Base-by-base conservation (phyloP, 345 rosid species). In the Populus tremula region DNA sequence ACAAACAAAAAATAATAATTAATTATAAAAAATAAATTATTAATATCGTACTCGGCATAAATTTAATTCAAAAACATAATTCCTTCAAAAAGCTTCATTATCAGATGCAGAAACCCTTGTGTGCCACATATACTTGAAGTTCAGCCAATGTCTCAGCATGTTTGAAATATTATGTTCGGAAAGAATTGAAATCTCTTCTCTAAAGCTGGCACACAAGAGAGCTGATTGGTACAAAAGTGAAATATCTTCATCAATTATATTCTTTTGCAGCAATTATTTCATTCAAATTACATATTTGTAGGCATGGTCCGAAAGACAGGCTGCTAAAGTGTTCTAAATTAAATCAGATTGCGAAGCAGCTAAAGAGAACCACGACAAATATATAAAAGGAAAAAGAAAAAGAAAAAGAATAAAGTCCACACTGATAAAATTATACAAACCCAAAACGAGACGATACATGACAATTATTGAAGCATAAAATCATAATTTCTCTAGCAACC, bases 401-500 rank as follows among this genome's bases (percentile, higher is more conserved):
- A 50, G 27, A 49, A 67, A 73, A 77, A 75, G 49, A 62, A 72
- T 78, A 33, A 69, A 61, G 80, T 67, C 74, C 76, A 70, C 62
- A 67, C 56, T 17, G 68, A 83, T 75, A 74, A 79, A 86, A 65
- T 79, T 86, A 85, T 84, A 85, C 38, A 73, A 56, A 82, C 73
- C 39, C 76, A 78, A 79, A 68, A 80, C 35, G 76, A 74, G 71
- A 84, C 82, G 82, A 76, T 78, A 82, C 76, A 56, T 31, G 81
- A 78, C 61, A 74, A 83, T 73, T 69, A 71, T 50, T 45, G 2
- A 47, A 64, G 7, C 70, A 67, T 73, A 65, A 61, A 72, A 70
- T 67, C 76, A 47, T 41, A 67, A 70, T 59, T 77, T 82, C 79
- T 67, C 77, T 64, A 66, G 78, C 62, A 74, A 76, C 64, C 14